Evolutionary conservation across 768 basidiomycete species (phyloP).

Genomic region (Nidularia pulvinata): DNA sequence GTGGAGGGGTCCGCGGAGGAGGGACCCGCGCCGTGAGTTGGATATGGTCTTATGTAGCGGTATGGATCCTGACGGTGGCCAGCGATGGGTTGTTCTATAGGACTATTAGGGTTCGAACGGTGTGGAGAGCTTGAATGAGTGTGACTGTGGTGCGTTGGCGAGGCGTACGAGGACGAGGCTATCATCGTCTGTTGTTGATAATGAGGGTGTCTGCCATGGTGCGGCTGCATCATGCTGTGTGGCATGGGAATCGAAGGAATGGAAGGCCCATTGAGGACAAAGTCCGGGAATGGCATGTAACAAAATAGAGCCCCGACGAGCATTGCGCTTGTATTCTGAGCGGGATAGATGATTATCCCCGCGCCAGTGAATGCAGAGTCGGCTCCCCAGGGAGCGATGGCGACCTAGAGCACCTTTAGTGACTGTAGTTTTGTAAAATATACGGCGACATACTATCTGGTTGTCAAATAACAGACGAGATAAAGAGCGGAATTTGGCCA

Average conservation of each 20-base stretch:
- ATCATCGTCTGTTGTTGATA: slow-evolving; percentile 23
- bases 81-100: slow-evolving; percentile 24
- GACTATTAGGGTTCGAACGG: slow-evolving; percentile 30
- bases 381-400: slow-evolving; percentile 49
- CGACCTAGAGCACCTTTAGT: slow-evolving; percentile 32
- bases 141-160: slow-evolving; percentile 27
- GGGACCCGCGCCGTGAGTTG: slow-evolving; percentile 5
- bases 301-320: slow-evolving; percentile 53
- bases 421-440: neutral
- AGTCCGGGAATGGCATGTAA: slow-evolving; percentile 43
- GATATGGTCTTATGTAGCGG: slow-evolving; percentile 27
- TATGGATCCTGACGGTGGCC: slow-evolving; percentile 27
- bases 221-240: slow-evolving; percentile 18
- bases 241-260: slow-evolving; percentile 26
- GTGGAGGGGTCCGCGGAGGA: slow-evolving; percentile 4
- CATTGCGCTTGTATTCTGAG: slow-evolving; percentile 47
- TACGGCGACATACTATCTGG: slow-evolving; percentile 41
- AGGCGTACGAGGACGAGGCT: slow-evolving; percentile 24
- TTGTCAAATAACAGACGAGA: slow-evolving; percentile 50
- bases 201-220: slow-evolving; percentile 17
- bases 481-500: slow-evolving; percentile 52
- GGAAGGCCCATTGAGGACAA: slow-evolving; percentile 25
- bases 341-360: slow-evolving; percentile 54
- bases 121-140: slow-evolving; percentile 32
- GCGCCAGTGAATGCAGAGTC: slow-evolving; percentile 38